A percentile compares a stretch with the other conserved stretches of the same genome.
phyloP scores from a whole-genome alignment of 805 yeast genomes.

The Cyberlindnera japonica region DNA sequence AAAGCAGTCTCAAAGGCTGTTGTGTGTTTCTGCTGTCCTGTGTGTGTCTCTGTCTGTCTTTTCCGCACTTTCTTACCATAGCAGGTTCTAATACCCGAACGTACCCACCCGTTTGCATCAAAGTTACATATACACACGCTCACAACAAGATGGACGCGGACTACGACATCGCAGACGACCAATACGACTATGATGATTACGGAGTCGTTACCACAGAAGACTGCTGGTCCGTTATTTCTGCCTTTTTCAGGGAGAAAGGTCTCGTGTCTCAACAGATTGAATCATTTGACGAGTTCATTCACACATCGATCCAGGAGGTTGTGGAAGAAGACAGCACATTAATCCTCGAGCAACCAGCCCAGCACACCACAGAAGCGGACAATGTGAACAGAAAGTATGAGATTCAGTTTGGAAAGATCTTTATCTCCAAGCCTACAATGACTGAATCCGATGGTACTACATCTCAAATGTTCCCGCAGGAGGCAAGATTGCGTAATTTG shows the following conservation, averaged over 20 bases:
- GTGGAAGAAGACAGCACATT: constrained; percentile 94
- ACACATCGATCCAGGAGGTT: constrained; percentile 92
- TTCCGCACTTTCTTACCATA: background rate
- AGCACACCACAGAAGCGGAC: constrained; percentile 88
- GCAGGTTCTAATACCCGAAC: background rate
- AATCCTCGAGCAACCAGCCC: constrained; percentile 97
- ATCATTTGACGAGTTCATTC: constrained; percentile 96
- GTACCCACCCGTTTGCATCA: background rate
- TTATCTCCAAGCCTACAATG: constrained; percentile 94
- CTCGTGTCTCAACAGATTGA: constrained; percentile 97
- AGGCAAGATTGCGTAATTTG: constrained; percentile 91
- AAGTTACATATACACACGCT: constrained; percentile 1
- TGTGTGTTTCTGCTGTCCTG: too few species aligned
- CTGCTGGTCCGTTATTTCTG: constrained; percentile 97
- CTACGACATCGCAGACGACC: constrained; percentile 45
- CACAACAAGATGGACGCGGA: constrained; percentile 25
- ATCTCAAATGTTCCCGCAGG: constrained; percentile 97
- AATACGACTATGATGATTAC: constrained; percentile 48
- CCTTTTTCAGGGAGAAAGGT: constrained; percentile 95
- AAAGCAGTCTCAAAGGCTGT: too few species aligned
- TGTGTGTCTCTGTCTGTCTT: too few species aligned
- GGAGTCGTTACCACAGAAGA: constrained; percentile 89
- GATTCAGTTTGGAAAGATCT: constrained; percentile 96
- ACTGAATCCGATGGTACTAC: constrained; percentile 99
- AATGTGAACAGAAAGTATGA: constrained; percentile 90